Base-by-base conservation (phyloP, 345 rosid genomes). In the Mercurialis annua region DNA sequence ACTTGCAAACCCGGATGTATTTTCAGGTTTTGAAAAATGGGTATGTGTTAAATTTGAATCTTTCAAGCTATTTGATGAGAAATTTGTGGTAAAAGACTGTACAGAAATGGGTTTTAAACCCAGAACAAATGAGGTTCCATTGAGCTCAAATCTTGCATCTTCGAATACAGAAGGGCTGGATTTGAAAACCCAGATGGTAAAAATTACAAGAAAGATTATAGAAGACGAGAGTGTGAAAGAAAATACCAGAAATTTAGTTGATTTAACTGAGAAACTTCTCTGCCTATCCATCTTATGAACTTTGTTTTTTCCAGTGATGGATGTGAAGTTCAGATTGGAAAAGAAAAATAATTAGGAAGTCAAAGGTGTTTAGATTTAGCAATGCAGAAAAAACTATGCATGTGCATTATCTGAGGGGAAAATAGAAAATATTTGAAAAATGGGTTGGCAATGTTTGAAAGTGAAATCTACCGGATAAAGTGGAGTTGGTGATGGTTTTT, bases 271-370 rank as follows among this genome's bases (percentile, higher is more conserved):
- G 84, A 90, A 90, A 80, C 92, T 93, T 71, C 78, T 73, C 67
- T 85, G 96, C 76, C 90, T 86, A 76, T 90, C 97, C 98, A 93
- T 93, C 58, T 53, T 20, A 53, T 9, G 9, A n/a, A 15, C 62
- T 54, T 24, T 17, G 46, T 61, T 58, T 20, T 4, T n/a, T n/a
- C n/a, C n/a, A n/a, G 43, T n/a, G 52, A 3, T 16, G 26, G 24
- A 66, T 54, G 52, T 21, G 68, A 53, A 36, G 33, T 34, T 23
- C 47, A 2, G 10, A 20, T 47, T 12, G 12, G 11, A 56, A 27
- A 61, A 23, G 4, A 12, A 26, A 9, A 29, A 21, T 5, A 18
- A 49, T 40, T 40, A 20, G 23, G 0, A 16, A 31, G 33, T 55
- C 51, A 58, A 47, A 49, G 14, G 11, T 9, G 38, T 31, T 34